phyloP scores from a whole-genome alignment of 495 filamentous ascomycete genomes.

The Articulospora tetracladia region DNA sequence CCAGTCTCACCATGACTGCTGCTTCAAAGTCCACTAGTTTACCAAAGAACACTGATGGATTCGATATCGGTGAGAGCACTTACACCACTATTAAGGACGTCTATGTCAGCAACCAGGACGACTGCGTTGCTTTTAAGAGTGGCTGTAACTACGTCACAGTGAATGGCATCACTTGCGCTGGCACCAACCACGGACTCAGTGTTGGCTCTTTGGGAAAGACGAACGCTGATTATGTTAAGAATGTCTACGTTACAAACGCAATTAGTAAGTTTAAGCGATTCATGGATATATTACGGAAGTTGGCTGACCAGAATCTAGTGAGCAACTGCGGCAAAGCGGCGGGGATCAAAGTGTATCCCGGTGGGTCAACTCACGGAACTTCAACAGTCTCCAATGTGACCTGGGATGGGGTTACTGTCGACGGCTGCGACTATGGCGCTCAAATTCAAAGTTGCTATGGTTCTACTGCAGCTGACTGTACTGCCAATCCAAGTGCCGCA shows the following conservation, averaged over 20 bases:
- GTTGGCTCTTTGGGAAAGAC: conserved; percentile 59
- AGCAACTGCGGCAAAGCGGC: conserved; percentile 37
- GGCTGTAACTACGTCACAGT: conserved; percentile 55
- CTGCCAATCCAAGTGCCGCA: conserved; percentile 31
- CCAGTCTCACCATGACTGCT: conserved; percentile 32
- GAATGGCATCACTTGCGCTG: conserved; percentile 42
- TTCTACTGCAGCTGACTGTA: conserved; percentile 36
- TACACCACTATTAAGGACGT: conserved; percentile 46
- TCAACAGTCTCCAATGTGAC: conserved; percentile 41
- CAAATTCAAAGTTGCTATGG: conserved; percentile 47
- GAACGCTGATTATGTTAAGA: conserved; percentile 33
- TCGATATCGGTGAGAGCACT: conserved; percentile 34
- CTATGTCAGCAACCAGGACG: conserved; percentile 58
- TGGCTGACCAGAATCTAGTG: too few relatives aligned
- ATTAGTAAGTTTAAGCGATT: too few relatives aligned
- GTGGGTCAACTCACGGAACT: conserved; percentile 28
- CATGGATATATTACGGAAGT: too few relatives aligned
- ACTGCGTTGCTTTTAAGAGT: conserved; percentile 62
- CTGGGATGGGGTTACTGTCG: conserved; percentile 32
- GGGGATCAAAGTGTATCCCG: conserved; percentile 41
- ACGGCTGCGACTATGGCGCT: conserved; percentile 39
- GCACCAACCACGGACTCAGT: conserved; percentile 58
- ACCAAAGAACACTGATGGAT: conserved; percentile 59
- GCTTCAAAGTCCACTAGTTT: conserved; percentile 29
- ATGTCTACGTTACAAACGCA: conserved; percentile 33